Conservation (phyloP, 2,329 filamentous ascomycete genomes). For the Alternaria triticimaculans region DNA sequence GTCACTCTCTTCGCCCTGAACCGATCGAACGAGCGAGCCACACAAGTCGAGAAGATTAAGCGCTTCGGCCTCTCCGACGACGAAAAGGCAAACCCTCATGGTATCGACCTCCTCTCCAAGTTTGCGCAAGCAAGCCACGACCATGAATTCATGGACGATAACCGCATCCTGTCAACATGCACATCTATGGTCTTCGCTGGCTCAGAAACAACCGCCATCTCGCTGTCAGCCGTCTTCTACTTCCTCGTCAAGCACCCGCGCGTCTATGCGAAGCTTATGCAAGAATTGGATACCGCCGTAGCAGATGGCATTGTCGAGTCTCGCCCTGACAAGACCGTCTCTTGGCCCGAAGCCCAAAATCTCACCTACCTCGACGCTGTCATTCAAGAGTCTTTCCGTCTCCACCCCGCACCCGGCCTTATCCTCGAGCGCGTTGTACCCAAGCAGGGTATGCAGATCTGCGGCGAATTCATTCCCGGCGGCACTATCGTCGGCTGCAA, state of each 20-base stretch:
- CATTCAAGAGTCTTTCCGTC: constrained; percentile 77
- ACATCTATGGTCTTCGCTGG: constrained; percentile 77
- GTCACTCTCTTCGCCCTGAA: constrained; percentile 74
- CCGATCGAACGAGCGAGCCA: constrained; percentile 69
- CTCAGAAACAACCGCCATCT: constrained; percentile 81
- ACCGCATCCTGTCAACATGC: constrained; percentile 72
- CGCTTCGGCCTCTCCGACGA: constrained; percentile 49
- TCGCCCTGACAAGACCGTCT: constrained; percentile 64
- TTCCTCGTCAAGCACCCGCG: constrained; percentile 70
- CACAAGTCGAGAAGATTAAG: constrained; percentile 58
- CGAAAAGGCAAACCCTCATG: constrained; percentile 40
- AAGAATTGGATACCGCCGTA: constrained; percentile 68
- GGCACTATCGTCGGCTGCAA: constrained; percentile 78
- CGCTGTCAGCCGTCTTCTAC: constrained; percentile 74
- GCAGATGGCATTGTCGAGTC: constrained; percentile 55
- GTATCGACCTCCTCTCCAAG: constrained; percentile 71
- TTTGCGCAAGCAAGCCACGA: constrained; percentile 73
- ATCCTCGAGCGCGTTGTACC: constrained; percentile 78
- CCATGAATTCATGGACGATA: constrained; percentile 74
- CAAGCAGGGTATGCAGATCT: constrained; percentile 66
- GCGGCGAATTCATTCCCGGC: constrained; percentile 67
- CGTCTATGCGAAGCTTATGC: constrained; percentile 62
- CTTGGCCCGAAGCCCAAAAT: constrained; percentile 72
- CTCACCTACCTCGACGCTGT: constrained; percentile 79
- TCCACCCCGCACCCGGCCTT: constrained; percentile 76